Evolutionary conservation across 257 asterid species (phyloP), one percentile per base, ranked within the genome.

Genomic region (Schizonepeta tenuifolia): DNA sequence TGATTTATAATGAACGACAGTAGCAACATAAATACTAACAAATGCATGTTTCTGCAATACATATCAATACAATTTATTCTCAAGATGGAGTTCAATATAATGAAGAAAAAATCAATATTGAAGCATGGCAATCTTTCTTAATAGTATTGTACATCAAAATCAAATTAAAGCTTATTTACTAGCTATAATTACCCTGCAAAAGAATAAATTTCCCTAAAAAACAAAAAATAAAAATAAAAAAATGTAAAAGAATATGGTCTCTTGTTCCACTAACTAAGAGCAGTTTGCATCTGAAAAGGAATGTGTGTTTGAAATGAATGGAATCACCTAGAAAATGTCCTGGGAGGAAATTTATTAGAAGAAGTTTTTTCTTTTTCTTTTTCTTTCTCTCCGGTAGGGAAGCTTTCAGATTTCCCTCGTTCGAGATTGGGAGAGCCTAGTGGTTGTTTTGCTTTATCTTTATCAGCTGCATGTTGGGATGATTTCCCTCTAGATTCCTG

Each of bases 271-370:
- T 64, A 60, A 35, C 7, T 57, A 60, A 51, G 74, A 72, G 49
- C 46, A 51, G 22, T 26, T 46, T 67, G 56, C 80, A 70, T 53
- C 22, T 54, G 44, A 2, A 35, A 38, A 36, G 38, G 13, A 9
- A 41, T 47, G 36, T 55, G 15, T 14, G n/a, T n/a, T 14, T 15
- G 0, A 9, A 50, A 50, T 61, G 65, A 64, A 55, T 36, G 24
- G 50, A 76, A 81, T 89, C 84, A 92, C 83, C 98, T 90, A 41
- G 93, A 83, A 65, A 73, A 67, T 73, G 91, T 87, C 69, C 89
- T 79, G 3, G 95, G 83, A 77, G 93, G 73, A 74, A 24, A 73
- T 63, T 68, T 78, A 40, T 88, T 70, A 55, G 68, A 81, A 50
- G 67, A 85, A 13, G 63, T 18, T 3, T 44, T 47, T n/a, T 40